phyloP scores from a whole-genome alignment of 805 yeast species.

The Maudiozyma serrabonitensis region DNA sequence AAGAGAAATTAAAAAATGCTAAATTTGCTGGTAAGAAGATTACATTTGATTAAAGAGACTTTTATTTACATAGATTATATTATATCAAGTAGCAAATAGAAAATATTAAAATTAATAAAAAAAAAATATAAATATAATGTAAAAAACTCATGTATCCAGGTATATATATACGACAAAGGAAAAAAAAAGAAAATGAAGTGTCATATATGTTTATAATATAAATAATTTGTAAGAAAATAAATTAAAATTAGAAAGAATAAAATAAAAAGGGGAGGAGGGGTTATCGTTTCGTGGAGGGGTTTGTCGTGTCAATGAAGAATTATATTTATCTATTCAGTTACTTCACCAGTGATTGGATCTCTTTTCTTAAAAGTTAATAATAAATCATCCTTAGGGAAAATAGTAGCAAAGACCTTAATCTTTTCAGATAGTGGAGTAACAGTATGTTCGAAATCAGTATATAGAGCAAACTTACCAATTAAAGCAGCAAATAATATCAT shows the following conservation, averaged over 20 bases:
- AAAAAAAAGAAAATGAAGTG: background rate
- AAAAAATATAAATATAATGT: background rate
- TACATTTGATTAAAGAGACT: constrained; percentile 44
- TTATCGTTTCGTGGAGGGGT: too few relatives aligned
- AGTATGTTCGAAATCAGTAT: constrained; percentile 71
- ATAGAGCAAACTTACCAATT: constrained; percentile 83
- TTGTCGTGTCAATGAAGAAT: background rate
- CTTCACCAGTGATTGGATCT: constrained; percentile 38
- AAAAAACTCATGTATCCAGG: too few relatives aligned
- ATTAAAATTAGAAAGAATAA: background rate
- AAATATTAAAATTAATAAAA: too few relatives aligned
- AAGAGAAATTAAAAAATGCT: constrained; percentile 52
- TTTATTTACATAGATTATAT: background rate
- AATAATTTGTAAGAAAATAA: background rate
- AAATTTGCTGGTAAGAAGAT: constrained; percentile 81
- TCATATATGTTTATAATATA: background rate
- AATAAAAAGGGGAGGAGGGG: background rate
- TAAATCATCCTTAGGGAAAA: constrained; percentile 95
- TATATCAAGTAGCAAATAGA: background rate
- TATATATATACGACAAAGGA: too few relatives aligned
- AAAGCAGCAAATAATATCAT: constrained; percentile 80
- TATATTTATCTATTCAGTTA: constrained; percentile 10
- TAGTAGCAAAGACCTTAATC: constrained; percentile 93
- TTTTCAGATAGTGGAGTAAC: constrained; percentile 81
- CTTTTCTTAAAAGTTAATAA: constrained; percentile 63